Base-by-base conservation (phyloP, 345 rosid genomes). In the Eucalyptus albens region DNA sequence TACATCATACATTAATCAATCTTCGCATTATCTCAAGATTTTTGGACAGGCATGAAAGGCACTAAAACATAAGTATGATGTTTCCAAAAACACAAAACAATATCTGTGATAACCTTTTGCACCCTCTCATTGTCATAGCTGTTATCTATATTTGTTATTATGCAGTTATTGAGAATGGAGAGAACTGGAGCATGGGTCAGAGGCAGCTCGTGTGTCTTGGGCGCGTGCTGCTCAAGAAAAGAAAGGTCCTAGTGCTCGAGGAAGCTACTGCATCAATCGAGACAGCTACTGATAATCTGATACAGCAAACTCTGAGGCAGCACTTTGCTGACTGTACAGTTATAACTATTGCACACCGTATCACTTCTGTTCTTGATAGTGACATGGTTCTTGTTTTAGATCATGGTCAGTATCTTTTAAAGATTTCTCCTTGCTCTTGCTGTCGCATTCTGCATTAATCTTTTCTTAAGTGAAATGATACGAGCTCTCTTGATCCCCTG, bases 101-200 rank as follows among this genome's bases (percentile, higher is more conserved):
- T 67, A 15, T 67, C 80, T 67, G 8, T n/a, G 40, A 67, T 5
- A 67, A 67, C 80, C 80, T 67, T 33, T 31, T 67, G 6, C 33
- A 67, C 40, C 80, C 80, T 67, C 80, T 67, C 80, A 13, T 40
- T 37, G 42, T 81, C n/a, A 33, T 33, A 26, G 47, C 72, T 88
- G 50, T 67, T 29, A n/a, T 31, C 62, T 11, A 27, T 51, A 16
- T 85, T 86, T 11, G 27, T 88, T 85, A 44, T 90, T 67, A 37
- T 87, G 85, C 92, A 94, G 99, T 96, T 51, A 89, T 91, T 3
- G 97, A 97, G 88, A 96, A 97, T 91, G 99, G 99, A 90, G 99
- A 95, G 90, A 97, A 96, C 88, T 96, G 99, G 99, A 97, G 99
- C 89, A 94, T 96, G 96, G 99, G 99, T 15, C 99, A 97, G 92